These are phyloP conservation scores for Nicotiana rustica DNA, from an alignment of 305 asterid genomes.

Conservation along the genomic window DNA sequence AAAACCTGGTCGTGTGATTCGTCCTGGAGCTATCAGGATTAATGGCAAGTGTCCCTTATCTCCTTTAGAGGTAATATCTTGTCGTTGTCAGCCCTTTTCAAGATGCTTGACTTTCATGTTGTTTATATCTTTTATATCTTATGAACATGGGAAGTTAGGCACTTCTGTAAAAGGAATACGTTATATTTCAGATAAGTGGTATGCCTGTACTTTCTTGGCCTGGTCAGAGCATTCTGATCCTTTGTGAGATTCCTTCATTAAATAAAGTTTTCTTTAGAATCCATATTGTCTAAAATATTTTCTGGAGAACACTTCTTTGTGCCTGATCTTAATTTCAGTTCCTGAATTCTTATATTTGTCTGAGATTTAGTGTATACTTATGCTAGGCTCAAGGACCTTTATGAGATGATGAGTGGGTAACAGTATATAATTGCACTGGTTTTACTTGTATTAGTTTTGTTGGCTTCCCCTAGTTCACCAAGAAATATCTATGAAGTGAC, in stretches of 20 bases:
- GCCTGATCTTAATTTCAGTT: slow-evolving; percentile 6
- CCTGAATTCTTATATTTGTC: neutral
- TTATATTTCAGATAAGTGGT: slow-evolving; percentile 7
- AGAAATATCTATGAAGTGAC: neutral
- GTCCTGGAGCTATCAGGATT: slow-evolving; percentile 88
- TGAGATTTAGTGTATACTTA: slow-evolving; percentile 9
- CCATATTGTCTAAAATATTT: neutral
- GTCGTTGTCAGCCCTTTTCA: slow-evolving; percentile 13
- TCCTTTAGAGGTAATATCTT: slow-evolving; percentile 81
- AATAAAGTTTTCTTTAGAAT: neutral
- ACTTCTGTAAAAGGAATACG: neutral
- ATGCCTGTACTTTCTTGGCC: neutral
- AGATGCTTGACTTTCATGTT: neutral
- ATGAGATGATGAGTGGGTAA: slow-evolving; percentile 2
- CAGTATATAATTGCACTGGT: neutral
- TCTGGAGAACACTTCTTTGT: slow-evolving; percentile 16
- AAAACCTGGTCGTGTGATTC: slow-evolving; percentile 86
- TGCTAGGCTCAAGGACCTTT: neutral
- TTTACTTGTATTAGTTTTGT: slow-evolving; percentile 9
- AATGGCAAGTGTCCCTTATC: slow-evolving; percentile 96
- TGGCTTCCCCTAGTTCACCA: slow-evolving; percentile 4
- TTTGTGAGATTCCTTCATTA: slow-evolving; percentile 13
- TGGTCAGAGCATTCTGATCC: slow-evolving; percentile 11
- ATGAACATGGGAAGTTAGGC: neutral
- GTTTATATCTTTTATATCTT: neutral